A percentile compares a stretch with the other conserved stretches of the same genome.
Conservation (phyloP, 2,329 filamentous ascomycete species). For the Botrytis fabae region DNA sequence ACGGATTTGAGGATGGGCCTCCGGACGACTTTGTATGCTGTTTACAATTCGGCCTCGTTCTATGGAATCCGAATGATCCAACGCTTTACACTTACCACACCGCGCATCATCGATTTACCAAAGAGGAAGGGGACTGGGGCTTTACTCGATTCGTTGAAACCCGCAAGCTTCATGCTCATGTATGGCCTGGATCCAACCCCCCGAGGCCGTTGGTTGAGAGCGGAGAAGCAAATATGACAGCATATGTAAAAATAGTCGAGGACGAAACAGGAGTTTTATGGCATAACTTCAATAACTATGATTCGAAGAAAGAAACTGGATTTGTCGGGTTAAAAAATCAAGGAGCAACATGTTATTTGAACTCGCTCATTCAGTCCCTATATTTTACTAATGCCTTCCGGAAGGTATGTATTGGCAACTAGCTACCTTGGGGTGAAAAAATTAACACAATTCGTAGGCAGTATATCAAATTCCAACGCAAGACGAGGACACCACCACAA, state of each 20-base stretch:
- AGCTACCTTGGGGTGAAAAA: slow-evolving; percentile 14
- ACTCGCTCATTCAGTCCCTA: slow-evolving; percentile 79
- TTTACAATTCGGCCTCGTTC: slow-evolving; percentile 88
- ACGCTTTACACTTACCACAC: slow-evolving; percentile 75
- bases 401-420: slow-evolving; percentile 58
- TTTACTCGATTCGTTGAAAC: slow-evolving; percentile 96
- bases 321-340: slow-evolving; percentile 97
- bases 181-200: slow-evolving; percentile 68
- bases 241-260: slow-evolving; percentile 78
- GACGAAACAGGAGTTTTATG: slow-evolving; percentile 87
- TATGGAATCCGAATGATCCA: slow-evolving; percentile 95
- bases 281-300: slow-evolving; percentile 92
- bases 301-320: slow-evolving; percentile 98
- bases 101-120: slow-evolving; percentile 94
- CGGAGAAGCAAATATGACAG: slow-evolving; percentile 75
- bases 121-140: slow-evolving; percentile 96
- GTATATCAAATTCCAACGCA: slow-evolving; percentile 97
- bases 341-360: slow-evolving; percentile 87
- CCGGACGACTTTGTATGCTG: slow-evolving; percentile 96
- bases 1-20: slow-evolving; percentile 76
- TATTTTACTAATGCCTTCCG: slow-evolving; percentile 92
- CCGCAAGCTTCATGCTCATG: slow-evolving; percentile 75
- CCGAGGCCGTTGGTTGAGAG: slow-evolving; percentile 68
- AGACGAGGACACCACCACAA: slow-evolving; percentile 73
- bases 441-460: slow-evolving; percentile 54